Base-by-base conservation (phyloP, 805 yeast genomes). In the Wilhelminamyces savonicus region DNA sequence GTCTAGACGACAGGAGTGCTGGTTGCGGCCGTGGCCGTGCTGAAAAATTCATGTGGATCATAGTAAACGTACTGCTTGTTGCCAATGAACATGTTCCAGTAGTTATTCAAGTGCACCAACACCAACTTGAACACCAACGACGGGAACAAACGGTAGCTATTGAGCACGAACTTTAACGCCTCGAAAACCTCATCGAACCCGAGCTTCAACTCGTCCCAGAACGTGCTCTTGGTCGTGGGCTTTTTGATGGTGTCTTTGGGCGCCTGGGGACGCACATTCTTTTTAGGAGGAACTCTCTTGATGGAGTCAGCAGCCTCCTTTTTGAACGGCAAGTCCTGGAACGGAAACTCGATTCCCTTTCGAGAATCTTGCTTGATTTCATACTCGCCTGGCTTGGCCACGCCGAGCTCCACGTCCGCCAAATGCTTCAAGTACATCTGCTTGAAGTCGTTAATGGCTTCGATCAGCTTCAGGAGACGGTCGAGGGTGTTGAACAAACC, bases 401-500 rank as follows among this genome's bases (percentile, higher is more conserved):
- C 36, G 3, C 71, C 71, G 16, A 48, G 48, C 12, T 52, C 51
- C 13, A 64, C 69, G 29, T 62, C 66, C 29, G 59, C 56, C 34
- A 63, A 48, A 37, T 64, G 70, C 16, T 54, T 37, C 33, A 54
- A 35, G 46, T 76, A 78, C 58, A 80, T 46, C 18, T 46, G 46
- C 50, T 77, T 80, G 58, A 92, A 92, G 43, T 75, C 71, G 37
- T 74, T 74, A 29, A 88, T 78, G 16, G 94, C 75, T 34, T 69
- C 72, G 17, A 92, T 66, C 20, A 95, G 82, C 59, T 86, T 86
- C 3, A 96, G 82, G 34, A 92, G 68, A 44, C 97, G 74, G 48
- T 88, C 96, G 59, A 86, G 86, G 0, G 97, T 90, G 61, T 92
- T 92, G 46, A 92, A 63, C 41, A 92, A 71, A 1, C 96, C 94